Evolutionary conservation across 2,329 filamentous ascomycete species (phyloP), one percentile per base, ranked within the genome.

Genomic region (Neocatenulostroma microsporum): DNA sequence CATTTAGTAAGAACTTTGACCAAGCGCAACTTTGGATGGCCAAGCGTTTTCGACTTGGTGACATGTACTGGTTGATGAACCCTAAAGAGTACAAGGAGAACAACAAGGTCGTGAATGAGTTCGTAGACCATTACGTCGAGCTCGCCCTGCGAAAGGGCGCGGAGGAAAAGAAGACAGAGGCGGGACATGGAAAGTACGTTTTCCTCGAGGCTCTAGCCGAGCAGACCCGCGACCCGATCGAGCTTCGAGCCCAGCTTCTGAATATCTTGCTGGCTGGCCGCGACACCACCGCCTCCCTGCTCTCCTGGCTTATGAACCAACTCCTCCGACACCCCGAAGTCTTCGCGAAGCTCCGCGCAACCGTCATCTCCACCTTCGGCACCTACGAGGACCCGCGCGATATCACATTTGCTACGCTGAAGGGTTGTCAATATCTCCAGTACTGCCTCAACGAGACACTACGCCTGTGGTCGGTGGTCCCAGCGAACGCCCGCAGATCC

Each of bases 401-500:
- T 25, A 69, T 79, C 43, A 65, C 68, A 1, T 70, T 70, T 44
- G 50, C 67, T 7, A 71, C 79, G 40, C 73, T 89, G 46, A 84
- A 91, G 60, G 67, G 67, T 39, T 73, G 91, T 55, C 79, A 82
- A 2, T 93, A 89, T 58, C 44, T 57, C n/a, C 53, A 57, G 32
- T 42, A 52, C 45, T 49, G 44, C 24, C 36, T 57, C 27, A 82
- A 75, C 55, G 87, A 53, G 28, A 49, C 48, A 0, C 72, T 88
- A 42, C 79, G 84, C 10, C 63, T 88, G n/a, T 88, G 87, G 60
- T 82, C 84, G 2, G 69, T 75, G 12, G 82, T 91, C 1, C 84
- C 85, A 1, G 85, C 82, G 64, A 55, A 89, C 60, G 71, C 84
- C 27, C 79, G 85, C 41, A 64, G 78, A 13, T 72, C 82, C 11